phyloP scores from a whole-genome alignment of 768 basidiomycete genomes.

The Trametes cubensis region DNA sequence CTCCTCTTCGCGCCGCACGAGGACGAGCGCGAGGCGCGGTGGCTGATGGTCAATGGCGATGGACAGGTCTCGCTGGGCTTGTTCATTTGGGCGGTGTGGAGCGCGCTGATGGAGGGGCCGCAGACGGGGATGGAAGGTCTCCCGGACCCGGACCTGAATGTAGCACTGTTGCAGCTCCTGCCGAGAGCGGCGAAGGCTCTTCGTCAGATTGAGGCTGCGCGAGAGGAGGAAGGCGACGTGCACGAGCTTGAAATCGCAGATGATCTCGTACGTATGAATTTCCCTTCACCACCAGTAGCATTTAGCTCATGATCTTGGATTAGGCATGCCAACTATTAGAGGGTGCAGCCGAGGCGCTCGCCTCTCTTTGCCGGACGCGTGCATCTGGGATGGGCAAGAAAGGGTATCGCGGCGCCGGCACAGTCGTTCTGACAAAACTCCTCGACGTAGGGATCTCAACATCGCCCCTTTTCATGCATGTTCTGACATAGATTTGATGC shows the following conservation, averaged over 20 bases:
- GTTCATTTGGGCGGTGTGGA: slow-evolving; percentile 27
- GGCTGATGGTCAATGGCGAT: slow-evolving; percentile 30
- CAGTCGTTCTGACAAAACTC: slow-evolving; percentile 7
- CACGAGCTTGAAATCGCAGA: neutral
- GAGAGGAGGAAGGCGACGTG: neutral
- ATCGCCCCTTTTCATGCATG: too few species aligned
- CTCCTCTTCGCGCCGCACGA: slow-evolving; percentile 14
- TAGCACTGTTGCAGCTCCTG: neutral
- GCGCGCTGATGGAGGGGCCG: slow-evolving; percentile 3
- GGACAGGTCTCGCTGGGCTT: slow-evolving; percentile 27
- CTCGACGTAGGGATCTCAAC: slow-evolving; percentile 20
- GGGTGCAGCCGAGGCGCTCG: neutral
- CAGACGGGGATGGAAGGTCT: neutral
- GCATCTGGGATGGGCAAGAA: slow-evolving; percentile 17
- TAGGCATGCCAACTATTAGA: neutral
- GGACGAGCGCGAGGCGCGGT: neutral
- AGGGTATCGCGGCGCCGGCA: slow-evolving; percentile 10
- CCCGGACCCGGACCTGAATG: neutral
- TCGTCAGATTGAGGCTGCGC: neutral
- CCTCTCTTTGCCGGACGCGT: slow-evolving; percentile 14
- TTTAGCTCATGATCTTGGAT: neutral
- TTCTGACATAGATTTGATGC: neutral
- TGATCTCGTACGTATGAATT: neutral
- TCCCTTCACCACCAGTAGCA: neutral
- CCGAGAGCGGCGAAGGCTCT: neutral